Evolutionary conservation across 2,329 filamentous ascomycete species (phyloP).

Genomic region (Lachnellula cervina): DNA sequence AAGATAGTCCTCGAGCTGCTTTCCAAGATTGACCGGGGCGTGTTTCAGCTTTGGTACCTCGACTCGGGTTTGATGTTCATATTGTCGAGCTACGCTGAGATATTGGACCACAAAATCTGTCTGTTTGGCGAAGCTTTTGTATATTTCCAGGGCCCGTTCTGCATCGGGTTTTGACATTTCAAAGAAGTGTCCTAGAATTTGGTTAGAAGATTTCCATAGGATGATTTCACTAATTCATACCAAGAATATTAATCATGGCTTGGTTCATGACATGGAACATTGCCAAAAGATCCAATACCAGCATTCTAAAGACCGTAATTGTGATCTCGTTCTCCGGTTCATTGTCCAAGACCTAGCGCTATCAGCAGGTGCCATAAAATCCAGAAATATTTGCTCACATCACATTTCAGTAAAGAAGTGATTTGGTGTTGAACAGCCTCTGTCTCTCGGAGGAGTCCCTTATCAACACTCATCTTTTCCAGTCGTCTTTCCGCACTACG

Average conservation of each 20-base stretch:
- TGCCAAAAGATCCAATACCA: constrained; percentile 83
- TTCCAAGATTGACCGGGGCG: constrained; percentile 84
- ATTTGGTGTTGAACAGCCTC: constrained; percentile 88
- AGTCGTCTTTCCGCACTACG: constrained; percentile 75
- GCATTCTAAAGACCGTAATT: constrained; percentile 82
- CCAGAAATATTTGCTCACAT: constrained; percentile 54
- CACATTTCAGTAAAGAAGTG: constrained; percentile 78
- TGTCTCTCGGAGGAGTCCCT: constrained; percentile 86
- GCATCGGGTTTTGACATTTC: constrained; percentile 96
- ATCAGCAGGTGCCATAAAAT: constrained; percentile 13
- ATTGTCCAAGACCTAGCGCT: constrained; percentile 67
- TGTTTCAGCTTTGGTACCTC: constrained; percentile 97
- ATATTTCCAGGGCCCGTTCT: constrained; percentile 84
- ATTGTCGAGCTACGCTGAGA: constrained; percentile 78
- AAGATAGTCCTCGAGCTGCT: constrained; percentile 89
- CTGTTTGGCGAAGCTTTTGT: constrained; percentile 85
- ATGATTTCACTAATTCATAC: constrained; percentile 44
- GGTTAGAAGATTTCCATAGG: background rate
- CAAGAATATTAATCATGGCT: constrained; percentile 92
- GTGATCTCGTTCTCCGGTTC: constrained; percentile 97
- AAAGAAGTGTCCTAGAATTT: constrained; percentile 77
- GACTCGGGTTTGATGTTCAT: constrained; percentile 85
- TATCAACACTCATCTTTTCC: constrained; percentile 83
- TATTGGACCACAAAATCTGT: constrained; percentile 92
- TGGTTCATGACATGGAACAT: constrained; percentile 96